Percentiles rank a stretch among this genome's conserved stretches.
phyloP scores from a whole-genome alignment of 805 yeast species.

The Vanderwaltozyma verrucispora region DNA sequence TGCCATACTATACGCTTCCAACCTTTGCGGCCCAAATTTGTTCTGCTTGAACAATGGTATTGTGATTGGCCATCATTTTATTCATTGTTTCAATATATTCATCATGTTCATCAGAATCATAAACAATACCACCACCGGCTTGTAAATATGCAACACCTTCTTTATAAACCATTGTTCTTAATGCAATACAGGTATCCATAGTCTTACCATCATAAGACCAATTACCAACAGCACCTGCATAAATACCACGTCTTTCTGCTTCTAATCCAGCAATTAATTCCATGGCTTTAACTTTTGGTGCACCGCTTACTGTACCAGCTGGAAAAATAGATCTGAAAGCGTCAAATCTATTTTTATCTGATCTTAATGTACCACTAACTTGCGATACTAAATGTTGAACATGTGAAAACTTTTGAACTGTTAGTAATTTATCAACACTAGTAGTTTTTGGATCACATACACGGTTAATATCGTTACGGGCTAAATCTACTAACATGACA shows the following conservation, averaged over 20 bases:
- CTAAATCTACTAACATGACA: constrained; percentile 96
- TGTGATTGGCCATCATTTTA: constrained; percentile 89
- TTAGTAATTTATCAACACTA: constrained; percentile 75
- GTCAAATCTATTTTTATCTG: constrained; percentile 82
- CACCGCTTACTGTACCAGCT: constrained; percentile 98
- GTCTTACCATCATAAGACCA: constrained; percentile 94
- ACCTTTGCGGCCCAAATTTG: constrained; percentile 50
- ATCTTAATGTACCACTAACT: constrained; percentile 82
- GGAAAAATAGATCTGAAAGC: constrained; percentile 98
- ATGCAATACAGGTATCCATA: constrained; percentile 97
- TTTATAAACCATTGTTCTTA: constrained; percentile 93
- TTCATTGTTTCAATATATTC: constrained; percentile 96
- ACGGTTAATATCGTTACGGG: constrained; percentile 91
- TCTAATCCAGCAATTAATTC: constrained; percentile 85
- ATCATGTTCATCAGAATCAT: constrained; percentile 88
- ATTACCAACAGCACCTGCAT: constrained; percentile 98
- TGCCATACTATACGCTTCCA: constrained; percentile 10
- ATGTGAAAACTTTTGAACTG: constrained; percentile 89
- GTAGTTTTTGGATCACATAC: constrained; percentile 84
- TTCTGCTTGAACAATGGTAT: constrained; percentile 90
- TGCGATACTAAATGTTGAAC: constrained; percentile 95
- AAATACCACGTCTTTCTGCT: constrained; percentile 86
- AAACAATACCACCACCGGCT: constrained; percentile 98
- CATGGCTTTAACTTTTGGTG: constrained; percentile 97
- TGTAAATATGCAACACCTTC: constrained; percentile 86